These are phyloP conservation scores for Dioscorea cayenensis DNA, from an alignment of 116 monocot species.

Conservation along the genomic window DNA sequence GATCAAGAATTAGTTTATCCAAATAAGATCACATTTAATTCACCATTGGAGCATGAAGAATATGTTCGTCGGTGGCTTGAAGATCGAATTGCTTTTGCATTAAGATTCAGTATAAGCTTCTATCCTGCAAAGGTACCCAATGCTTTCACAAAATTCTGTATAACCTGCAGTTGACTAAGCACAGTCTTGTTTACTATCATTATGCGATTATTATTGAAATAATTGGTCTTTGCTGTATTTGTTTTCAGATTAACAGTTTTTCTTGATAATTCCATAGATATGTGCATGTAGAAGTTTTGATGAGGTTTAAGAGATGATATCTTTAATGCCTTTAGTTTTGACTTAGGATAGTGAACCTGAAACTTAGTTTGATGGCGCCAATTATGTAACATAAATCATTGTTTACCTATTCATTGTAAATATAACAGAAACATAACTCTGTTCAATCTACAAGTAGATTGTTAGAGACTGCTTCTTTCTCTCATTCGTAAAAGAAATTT, in stretches of 20 bases:
- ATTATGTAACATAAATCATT: background rate
- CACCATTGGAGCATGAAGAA: slow-evolving; percentile 54
- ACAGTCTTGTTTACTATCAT: background rate
- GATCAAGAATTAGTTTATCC: slow-evolving; percentile 84
- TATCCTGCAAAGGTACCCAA: slow-evolving; percentile 67
- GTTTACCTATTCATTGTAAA: background rate
- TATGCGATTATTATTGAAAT: background rate
- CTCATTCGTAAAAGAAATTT: background rate
- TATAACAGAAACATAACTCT: background rate
- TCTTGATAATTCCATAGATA: background rate
- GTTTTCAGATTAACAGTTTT: background rate
- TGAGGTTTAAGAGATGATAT: background rate
- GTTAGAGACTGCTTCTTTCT: background rate
- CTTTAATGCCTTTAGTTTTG: background rate
- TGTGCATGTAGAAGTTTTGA: background rate
- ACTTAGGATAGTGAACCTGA: background rate
- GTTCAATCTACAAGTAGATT: background rate
- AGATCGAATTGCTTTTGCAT: slow-evolving; percentile 37
- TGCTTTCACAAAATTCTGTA: background rate
- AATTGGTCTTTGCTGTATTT: background rate
- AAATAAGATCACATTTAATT: slow-evolving; percentile 46
- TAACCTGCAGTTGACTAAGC: background rate
- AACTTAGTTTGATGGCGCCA: background rate
- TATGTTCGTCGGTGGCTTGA: slow-evolving; percentile 67
- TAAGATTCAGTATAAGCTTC: slow-evolving; percentile 49